A percentile compares a stretch with the other conserved stretches of the same genome.
Evolutionary conservation across 352 stramenopile species (phyloP).

Genomic region (Phytophthora lateralis): DNA sequence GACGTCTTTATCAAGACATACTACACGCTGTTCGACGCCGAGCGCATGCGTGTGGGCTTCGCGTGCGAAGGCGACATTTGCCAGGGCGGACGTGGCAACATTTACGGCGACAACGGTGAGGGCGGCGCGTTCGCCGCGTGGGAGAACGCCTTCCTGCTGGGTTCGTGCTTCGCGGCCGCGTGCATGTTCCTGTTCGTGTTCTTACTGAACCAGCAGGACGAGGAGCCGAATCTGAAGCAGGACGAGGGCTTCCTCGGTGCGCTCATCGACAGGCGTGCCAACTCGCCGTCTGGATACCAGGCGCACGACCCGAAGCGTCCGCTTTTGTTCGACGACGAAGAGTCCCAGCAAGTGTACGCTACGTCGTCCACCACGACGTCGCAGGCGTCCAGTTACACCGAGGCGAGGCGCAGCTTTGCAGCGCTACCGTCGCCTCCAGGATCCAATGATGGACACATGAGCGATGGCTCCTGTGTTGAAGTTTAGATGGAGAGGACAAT

Average conservation of each 20-base stretch:
- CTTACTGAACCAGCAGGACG: conserved; percentile 80
- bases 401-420: conserved; percentile 56
- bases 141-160: conserved; percentile 71
- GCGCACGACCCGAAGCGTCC: conserved; percentile 67
- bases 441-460: conserved; percentile 22
- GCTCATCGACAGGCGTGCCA: conserved; percentile 33
- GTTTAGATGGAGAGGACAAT: conserved; percentile 20
- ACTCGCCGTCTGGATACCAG: conserved; percentile 24
- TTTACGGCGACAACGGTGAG: conserved; percentile 58
- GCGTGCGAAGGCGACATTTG: conserved; percentile 84
- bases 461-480: conserved; percentile 35
- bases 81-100: conserved; percentile 68
- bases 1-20: conserved; percentile 93
- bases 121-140: conserved; percentile 48
- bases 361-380: conserved; percentile 28
- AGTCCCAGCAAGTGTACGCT: conserved; percentile 31
- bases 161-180: conserved; percentile 72
- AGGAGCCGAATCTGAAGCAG: conserved; percentile 35
- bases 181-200: conserved; percentile 86
- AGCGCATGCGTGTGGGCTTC: conserved; percentile 89
- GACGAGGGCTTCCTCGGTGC: conserved; percentile 34
- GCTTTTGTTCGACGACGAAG: conserved; percentile 51
- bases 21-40: conserved; percentile 91
- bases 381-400: conserved; percentile 57
- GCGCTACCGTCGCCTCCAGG: conserved; percentile 44